Base-by-base conservation (phyloP, 1,284 basidiomycete species). In the Flammula alnicola region DNA sequence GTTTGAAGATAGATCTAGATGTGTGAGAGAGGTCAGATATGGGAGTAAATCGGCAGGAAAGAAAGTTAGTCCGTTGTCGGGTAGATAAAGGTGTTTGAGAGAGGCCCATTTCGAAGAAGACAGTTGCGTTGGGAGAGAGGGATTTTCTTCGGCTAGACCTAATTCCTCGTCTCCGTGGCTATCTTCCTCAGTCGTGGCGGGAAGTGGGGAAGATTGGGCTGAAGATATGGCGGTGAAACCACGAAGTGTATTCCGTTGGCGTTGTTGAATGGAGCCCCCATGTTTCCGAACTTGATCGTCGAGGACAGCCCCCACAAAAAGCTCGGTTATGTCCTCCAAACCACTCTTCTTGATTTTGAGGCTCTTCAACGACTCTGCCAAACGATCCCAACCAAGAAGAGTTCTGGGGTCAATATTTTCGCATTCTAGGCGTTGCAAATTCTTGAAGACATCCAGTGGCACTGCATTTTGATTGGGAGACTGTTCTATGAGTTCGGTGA, bases 1-100 rank as follows among this genome's bases (percentile, higher is more conserved):
- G 61, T 95, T 95, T 45, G 89, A 88, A 19, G 93, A 95, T 20
- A 95, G 78, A 67, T 95, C 94, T 54, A 97, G 86, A 64, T 95
- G 90, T 0, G 89, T 91, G 32, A 98, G 72, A 10, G 85, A 82
- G 17, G 83, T 81, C 42, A 95, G 80, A 58, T 83, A 79, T 1
- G 84, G 79, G 30, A 96, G 80, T 1, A 88, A 78, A 11, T 89
- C 77, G 14, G 81, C 68, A 16, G 93, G 87, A 48, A 96, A 72
- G 68, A 91, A 93, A 5, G 93, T 93, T 51, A 96, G 77, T 10
- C 83, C 78, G 63, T 95, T 95, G 66, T 91, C 86, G 19, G 89
- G 73, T 3, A 96, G 77, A n/a, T 80, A 89, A 8, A 95, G 77
- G 61, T 89, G 80, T 59, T 84, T 85, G 14, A 96, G 76, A 53